These are phyloP conservation scores for Tolypocladium album DNA, from an alignment of 2,329 filamentous ascomycete genomes.

Conservation along the genomic window DNA sequence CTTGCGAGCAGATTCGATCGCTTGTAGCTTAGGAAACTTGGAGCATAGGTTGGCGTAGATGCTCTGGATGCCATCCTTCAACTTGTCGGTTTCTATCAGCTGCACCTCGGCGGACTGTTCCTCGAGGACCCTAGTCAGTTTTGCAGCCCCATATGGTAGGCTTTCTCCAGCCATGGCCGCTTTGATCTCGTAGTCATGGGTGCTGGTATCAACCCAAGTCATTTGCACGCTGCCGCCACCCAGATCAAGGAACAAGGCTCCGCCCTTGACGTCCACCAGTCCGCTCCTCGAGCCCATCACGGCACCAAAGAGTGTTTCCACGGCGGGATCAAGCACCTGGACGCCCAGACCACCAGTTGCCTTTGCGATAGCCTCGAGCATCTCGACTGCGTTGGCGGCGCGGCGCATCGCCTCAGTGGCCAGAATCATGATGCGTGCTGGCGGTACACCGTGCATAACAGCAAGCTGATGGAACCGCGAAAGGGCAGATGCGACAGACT, in stretches of 20 bases:
- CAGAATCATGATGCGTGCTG: constrained; percentile 58
- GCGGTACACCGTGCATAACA: constrained; percentile 54
- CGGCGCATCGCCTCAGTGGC: constrained; percentile 85
- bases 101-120: constrained; percentile 26
- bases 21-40: constrained; percentile 38
- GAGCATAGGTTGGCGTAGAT: constrained; percentile 46
- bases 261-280: constrained; percentile 46
- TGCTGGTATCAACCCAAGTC: constrained; percentile 47
- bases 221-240: constrained; percentile 63
- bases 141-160: constrained; percentile 51
- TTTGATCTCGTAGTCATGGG: constrained; percentile 34
- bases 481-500: constrained; percentile 54
- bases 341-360: constrained; percentile 56
- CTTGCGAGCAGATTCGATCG: constrained; percentile 23
- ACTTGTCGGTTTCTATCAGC: constrained; percentile 38
- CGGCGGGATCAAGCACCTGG: constrained; percentile 62
- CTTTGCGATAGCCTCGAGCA: constrained; percentile 52
- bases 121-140: constrained; percentile 39
- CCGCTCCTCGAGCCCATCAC: constrained; percentile 68
- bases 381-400: constrained; percentile 60
- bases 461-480: constrained; percentile 64
- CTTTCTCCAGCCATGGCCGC: constrained; percentile 46
- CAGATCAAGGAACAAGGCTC: constrained; percentile 76
- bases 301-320: constrained; percentile 75
- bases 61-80: constrained; percentile 44